phyloP scores from a whole-genome alignment of 73 alveolate species.

The Uronychia binucleata region DNA sequence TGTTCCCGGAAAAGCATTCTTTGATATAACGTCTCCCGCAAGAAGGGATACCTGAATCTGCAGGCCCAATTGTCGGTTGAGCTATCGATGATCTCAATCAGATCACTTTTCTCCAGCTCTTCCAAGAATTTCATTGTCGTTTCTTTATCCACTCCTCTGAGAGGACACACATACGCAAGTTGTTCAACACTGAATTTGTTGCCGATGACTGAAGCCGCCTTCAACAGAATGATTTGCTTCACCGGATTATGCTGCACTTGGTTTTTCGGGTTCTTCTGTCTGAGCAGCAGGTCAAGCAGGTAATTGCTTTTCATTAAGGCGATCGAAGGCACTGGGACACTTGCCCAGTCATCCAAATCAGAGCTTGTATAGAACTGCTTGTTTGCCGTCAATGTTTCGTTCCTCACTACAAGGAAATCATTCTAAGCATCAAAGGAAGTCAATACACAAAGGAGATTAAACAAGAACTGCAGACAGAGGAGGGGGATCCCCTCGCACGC shows the following conservation, averaged over 20 bases:
- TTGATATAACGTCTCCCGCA: constrained; percentile 59
- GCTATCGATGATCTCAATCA: constrained; percentile 60
- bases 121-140: constrained; percentile 11
- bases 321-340: constrained; percentile 55
- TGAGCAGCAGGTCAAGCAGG: constrained; percentile 39
- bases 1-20: not conserved
- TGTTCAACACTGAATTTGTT: constrained; percentile 47
- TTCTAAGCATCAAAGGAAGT: not conserved
- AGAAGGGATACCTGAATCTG: constrained; percentile 51
- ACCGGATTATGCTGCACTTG: not conserved
- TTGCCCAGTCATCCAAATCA: constrained; percentile 59
- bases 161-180: constrained; percentile 45
- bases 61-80: constrained; percentile 44
- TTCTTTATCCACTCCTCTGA: constrained; percentile 44
- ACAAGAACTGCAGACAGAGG: constrained; percentile 39
- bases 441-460: constrained; percentile 40
- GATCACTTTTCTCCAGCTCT: constrained; percentile 52
- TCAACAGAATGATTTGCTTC: constrained; percentile 47
- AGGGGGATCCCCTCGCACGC: constrained; percentile 64
- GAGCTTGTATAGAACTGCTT: constrained; percentile 24
- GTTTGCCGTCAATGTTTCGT: not conserved
- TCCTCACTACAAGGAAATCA: not conserved
- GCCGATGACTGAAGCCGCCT: constrained; percentile 67
- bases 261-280: constrained; percentile 15
- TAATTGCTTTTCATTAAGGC: constrained; percentile 15